A percentile compares a stretch with the other conserved stretches of the same genome.
These are phyloP conservation scores for Peronosclerospora sorghi DNA, from an alignment of 352 stramenopile species.

Conservation along the genomic window DNA sequence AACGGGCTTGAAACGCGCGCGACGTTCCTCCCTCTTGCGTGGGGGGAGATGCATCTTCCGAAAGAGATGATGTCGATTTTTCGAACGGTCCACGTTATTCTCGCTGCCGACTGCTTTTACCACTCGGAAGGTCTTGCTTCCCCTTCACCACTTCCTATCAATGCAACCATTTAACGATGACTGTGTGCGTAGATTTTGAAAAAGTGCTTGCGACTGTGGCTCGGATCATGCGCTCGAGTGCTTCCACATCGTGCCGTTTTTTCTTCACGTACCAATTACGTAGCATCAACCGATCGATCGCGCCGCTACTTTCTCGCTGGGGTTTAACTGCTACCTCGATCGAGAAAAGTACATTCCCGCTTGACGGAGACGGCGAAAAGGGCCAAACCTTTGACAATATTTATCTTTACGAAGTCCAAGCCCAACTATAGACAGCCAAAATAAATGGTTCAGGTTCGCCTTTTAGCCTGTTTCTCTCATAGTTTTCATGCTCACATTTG, in stretches of 20 bases:
- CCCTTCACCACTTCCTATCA: not conserved
- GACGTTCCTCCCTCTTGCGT: constrained; percentile 33
- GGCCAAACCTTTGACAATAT: constrained; percentile 29
- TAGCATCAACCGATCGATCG: constrained; percentile 52
- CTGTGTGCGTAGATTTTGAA: constrained; percentile 40
- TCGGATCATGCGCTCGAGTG: constrained; percentile 42
- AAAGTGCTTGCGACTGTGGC: constrained; percentile 58
- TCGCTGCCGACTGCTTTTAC: constrained; percentile 68
- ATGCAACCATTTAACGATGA: not conserved
- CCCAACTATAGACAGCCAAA: not conserved
- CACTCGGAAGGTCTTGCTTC: constrained; percentile 32
- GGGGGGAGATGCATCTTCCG: constrained; percentile 28
- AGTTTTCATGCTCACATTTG: constrained; percentile 6
- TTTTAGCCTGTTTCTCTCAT: constrained; percentile 43
- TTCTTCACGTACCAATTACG: constrained; percentile 60
- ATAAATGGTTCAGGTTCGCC: constrained; percentile 59
- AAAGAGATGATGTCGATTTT: constrained; percentile 22
- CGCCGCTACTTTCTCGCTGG: constrained; percentile 40
- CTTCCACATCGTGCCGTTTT: constrained; percentile 21
- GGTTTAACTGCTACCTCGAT: constrained; percentile 24
- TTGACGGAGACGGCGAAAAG: not conserved
- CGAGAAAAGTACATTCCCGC: constrained; percentile 22
- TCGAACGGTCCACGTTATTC: constrained; percentile 28
- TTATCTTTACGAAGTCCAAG: constrained; percentile 44
- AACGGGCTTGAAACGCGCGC: constrained; percentile 27